Evolutionary conservation across 169 alveolate species (phyloP).

Genomic region (Perkinsus olseni): DNA sequence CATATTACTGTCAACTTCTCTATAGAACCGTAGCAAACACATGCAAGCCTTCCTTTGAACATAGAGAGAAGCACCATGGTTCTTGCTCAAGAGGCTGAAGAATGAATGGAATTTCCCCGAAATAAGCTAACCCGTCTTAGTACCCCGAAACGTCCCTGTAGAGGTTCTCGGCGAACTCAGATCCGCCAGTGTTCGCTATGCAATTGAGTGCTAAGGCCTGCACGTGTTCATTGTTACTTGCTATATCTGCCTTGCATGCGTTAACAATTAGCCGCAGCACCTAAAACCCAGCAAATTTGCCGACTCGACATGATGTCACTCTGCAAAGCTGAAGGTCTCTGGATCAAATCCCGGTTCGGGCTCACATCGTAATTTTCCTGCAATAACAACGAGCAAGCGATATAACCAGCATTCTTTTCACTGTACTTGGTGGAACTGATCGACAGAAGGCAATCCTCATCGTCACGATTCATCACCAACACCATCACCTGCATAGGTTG

Average conservation of each 20-base stretch:
- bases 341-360: conserved; percentile 30
- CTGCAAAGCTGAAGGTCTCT: background rate
- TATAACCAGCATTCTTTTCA: conserved; percentile 90
- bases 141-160: conserved; percentile 50
- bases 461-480: no score
- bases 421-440: conserved; percentile 63
- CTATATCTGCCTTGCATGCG: background rate
- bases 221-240: conserved; percentile 41
- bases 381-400: conserved; percentile 78
- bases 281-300: background rate
- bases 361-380: conserved; percentile 58
- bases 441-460: background rate
- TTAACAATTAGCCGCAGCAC: background rate
- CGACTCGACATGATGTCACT: background rate
- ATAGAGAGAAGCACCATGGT: background rate
- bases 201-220: conserved; percentile 63
- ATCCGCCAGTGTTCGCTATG: conserved; percentile 57
- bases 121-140: background rate
- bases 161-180: conserved; percentile 50
- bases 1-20: conserved; percentile 18
- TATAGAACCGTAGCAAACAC: conserved; percentile 35
- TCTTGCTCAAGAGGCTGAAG: background rate
- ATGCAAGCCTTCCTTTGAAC: conserved; percentile 34
- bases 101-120: background rate
- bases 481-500: conserved; percentile 56